Evolutionary conservation across 83 land plant genomes (phyloP), one percentile per base, ranked within the genome.

Genomic region (Diphasiastrum complanatum): DNA sequence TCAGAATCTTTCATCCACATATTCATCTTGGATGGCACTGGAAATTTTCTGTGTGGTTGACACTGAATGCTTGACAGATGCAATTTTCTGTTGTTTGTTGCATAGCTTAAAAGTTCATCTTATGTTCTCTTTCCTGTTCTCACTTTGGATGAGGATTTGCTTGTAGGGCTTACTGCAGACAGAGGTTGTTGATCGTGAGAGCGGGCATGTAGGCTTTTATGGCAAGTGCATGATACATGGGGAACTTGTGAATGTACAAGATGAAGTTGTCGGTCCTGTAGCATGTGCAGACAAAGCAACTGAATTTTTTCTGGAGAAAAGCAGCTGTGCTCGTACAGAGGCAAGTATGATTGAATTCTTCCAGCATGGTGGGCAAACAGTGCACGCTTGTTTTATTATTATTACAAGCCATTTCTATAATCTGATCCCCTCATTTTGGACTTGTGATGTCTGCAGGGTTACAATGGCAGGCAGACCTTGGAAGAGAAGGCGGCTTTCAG

Each of bases 81-180:
- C n/a, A n/a, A n/a, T n/a, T n/a, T n/a, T n/a, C n/a, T n/a, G n/a
- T n/a, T n/a, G n/a, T n/a, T n/a, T n/a, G n/a, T n/a, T n/a, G n/a
- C n/a, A n/a, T n/a, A n/a, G n/a, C n/a, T n/a, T n/a, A n/a, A n/a
- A n/a, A n/a, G n/a, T n/a, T n/a, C n/a, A n/a, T n/a, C n/a, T n/a
- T n/a, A n/a, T n/a, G n/a, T n/a, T n/a, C n/a, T n/a, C n/a, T n/a
- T n/a, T n/a, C n/a, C 5, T 64, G 24, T 60, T 31, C 16, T 40
- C 43, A n/a, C n/a, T 16, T 4, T 62, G 20, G 25, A 16, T 3
- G 24, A 16, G 11, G 5, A 31, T 29, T 26, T 60, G 22, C 29
- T 60, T 52, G 38, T 72, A 88, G 95, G 90, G 84, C 31, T 53
- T 88, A 40, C 67, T 88, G 54, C 95, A 85, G 74, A 85, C 77